Percentiles rank a stretch among this genome's conserved stretches.
phyloP scores from a whole-genome alignment of 2,329 filamentous ascomycete genomes.

The Sporothrix brunneoviolacea region DNA sequence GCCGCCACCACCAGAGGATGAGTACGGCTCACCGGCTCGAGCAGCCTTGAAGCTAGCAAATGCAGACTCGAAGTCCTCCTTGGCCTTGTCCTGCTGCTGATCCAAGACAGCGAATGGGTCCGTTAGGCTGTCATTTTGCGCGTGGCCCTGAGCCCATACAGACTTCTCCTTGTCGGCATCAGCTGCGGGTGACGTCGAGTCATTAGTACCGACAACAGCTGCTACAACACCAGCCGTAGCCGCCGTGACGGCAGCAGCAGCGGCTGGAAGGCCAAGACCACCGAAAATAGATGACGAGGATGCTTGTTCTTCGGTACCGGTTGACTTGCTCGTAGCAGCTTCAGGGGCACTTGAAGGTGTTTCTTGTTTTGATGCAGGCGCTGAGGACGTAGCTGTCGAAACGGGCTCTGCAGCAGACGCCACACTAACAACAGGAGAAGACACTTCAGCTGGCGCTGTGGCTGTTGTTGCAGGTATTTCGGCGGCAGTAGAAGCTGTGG shows the following conservation, averaged over 20 bases:
- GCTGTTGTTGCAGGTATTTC: not conserved
- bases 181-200: not conserved
- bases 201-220: not conserved
- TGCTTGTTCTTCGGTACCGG: not conserved
- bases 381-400: conserved; percentile 1
- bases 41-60: conserved; percentile 65
- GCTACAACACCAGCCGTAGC: conserved; percentile 4
- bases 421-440: not conserved
- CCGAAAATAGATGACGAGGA: not conserved
- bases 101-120: conserved; percentile 50
- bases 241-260: conserved; percentile 4
- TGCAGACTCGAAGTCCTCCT: conserved; percentile 78
- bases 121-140: conserved; percentile 21
- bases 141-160: conserved; percentile 16
- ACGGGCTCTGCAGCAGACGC: not conserved
- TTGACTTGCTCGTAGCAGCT: too few species aligned
- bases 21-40: conserved; percentile 7
- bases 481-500: not conserved
- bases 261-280: not conserved
- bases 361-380: not conserved
- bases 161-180: conserved; percentile 9
- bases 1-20: not conserved
- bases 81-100: conserved; percentile 45
- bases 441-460: not conserved
- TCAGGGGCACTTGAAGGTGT: too few species aligned